Evolutionary conservation across 2,329 filamentous ascomycete genomes (phyloP).

Genomic region (Chrysoporthe austroafricana): DNA sequence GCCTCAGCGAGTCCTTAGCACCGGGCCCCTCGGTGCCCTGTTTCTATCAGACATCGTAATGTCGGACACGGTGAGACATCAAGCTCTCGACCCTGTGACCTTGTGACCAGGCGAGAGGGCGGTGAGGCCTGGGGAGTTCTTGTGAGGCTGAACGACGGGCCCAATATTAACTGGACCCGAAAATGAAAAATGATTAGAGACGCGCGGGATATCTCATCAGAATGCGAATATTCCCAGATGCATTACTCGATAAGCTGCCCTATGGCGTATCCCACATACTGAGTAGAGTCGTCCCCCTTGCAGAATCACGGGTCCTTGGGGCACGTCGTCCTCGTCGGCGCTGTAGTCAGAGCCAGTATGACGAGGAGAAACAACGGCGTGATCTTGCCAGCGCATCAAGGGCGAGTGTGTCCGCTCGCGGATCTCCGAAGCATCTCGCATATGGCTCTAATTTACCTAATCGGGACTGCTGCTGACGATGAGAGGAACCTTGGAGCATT

Average conservation of each 20-base stretch:
- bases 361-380: background rate
- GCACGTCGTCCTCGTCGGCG: background rate
- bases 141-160: conserved; percentile 25
- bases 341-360: background rate
- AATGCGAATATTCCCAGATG: background rate
- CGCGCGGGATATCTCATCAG: background rate
- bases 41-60: conserved; percentile 19
- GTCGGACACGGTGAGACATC: conserved; percentile 27
- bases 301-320: background rate
- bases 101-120: conserved; percentile 19
- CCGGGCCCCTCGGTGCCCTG: conserved; percentile 2
- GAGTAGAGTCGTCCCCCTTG: background rate
- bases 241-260: background rate
- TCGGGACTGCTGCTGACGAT: conserved; percentile 4
- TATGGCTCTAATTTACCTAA: background rate
- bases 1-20: background rate
- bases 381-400: conserved; percentile 11
- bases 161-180: conserved; percentile 12
- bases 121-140: conserved; percentile 21
- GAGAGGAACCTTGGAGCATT: background rate
- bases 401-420: conserved; percentile 14
- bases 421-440: conserved; percentile 13
- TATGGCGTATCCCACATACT: background rate
- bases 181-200: background rate
- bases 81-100: conserved; percentile 3